Percentiles rank a stretch among this genome's conserved stretches.
Conservation (phyloP, 2,329 filamentous ascomycete genomes). For the Fusarium sterilihyphosum region DNA sequence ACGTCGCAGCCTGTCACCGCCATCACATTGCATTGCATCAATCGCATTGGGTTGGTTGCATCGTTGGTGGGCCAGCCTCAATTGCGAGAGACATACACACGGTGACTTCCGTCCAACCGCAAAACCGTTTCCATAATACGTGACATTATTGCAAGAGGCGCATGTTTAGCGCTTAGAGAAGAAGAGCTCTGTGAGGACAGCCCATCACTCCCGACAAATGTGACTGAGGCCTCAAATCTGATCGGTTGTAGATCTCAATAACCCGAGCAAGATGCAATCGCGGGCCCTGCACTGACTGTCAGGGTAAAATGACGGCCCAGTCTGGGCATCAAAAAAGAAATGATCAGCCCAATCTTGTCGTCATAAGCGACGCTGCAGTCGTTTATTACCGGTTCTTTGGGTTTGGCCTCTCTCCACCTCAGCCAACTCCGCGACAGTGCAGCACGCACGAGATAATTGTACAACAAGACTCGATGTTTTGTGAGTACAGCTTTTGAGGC, state of each 20-base stretch:
- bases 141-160: conserved; percentile 1
- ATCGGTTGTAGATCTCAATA: conserved; percentile 14
- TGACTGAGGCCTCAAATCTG: background rate
- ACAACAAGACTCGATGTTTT: background rate
- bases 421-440: background rate
- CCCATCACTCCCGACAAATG: background rate
- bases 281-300: background rate
- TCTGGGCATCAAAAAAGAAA: background rate
- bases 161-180: background rate
- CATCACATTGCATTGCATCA: background rate
- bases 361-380: conserved; percentile 14
- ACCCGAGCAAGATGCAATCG: background rate
- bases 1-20: background rate
- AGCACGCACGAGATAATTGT: background rate
- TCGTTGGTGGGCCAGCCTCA: conserved; percentile 6
- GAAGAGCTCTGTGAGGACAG: background rate
- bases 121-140: background rate
- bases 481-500: background rate
- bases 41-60: background rate
- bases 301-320: background rate
- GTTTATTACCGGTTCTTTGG: background rate
- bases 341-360: conserved; percentile 17
- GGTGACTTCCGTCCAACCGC: background rate
- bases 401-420: background rate
- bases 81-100: background rate